Conservation (phyloP, 176 grass and related monocot genomes). For the Ampelocalamus luodianensis region DNA sequence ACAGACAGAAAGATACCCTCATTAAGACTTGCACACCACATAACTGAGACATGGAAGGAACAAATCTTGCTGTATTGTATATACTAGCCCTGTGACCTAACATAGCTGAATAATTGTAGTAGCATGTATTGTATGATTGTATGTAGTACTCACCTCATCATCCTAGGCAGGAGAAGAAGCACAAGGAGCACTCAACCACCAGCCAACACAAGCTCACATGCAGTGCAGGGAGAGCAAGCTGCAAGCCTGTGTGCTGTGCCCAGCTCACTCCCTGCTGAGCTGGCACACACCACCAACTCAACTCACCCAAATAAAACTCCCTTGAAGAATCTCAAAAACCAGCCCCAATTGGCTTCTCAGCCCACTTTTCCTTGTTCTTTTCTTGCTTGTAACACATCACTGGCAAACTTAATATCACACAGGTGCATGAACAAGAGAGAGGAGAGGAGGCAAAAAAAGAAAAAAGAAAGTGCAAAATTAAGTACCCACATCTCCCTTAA, state of each 20-base stretch:
- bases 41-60: background rate
- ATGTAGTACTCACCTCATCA: constrained; percentile 31
- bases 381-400: constrained; percentile 51
- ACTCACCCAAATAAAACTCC: constrained; percentile 37
- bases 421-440: constrained; percentile 45
- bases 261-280: constrained; percentile 63
- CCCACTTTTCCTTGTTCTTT: constrained; percentile 31
- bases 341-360: constrained; percentile 28
- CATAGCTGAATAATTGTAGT: constrained; percentile 43
- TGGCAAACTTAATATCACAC: constrained; percentile 63
- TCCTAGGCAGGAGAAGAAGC: constrained; percentile 22
- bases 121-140: constrained; percentile 37
- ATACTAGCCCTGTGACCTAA: background rate
- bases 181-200: constrained; percentile 50
- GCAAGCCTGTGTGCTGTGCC: constrained; percentile 38
- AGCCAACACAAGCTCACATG: constrained; percentile 58
- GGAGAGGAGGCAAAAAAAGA: constrained; percentile 28
- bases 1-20: constrained; percentile 27
- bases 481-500: constrained; percentile 51
- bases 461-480: constrained; percentile 40
- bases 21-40: constrained; percentile 41
- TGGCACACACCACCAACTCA: constrained; percentile 47
- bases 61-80: background rate
- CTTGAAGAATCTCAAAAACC: constrained; percentile 36
- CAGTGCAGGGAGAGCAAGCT: background rate